Percentiles rank a stretch among this genome's conserved stretches.
Evolutionary conservation across 148 eudicot species (phyloP).

Genomic region (Agrostemma githago): DNA sequence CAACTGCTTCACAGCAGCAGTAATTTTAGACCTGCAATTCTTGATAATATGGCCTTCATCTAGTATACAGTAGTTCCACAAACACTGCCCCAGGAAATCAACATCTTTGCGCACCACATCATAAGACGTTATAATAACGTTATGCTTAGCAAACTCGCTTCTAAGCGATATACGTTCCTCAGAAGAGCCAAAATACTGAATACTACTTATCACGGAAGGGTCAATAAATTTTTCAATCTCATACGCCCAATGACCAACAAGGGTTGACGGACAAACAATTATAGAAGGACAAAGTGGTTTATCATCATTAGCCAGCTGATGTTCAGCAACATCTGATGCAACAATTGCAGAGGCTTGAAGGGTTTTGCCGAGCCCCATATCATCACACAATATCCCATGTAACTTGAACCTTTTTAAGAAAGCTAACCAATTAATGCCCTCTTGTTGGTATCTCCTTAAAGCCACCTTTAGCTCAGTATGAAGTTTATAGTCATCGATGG

Average conservation of each 20-base stretch:
- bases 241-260: conserved; percentile 98
- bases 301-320: conserved; percentile 31
- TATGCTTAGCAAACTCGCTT: conserved; percentile 54
- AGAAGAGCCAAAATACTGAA: conserved; percentile 85
- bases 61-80: conserved; percentile 88
- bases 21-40: conserved; percentile 84
- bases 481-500: conserved; percentile 87
- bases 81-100: conserved; percentile 67
- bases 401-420: conserved; percentile 91
- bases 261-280: conserved; percentile 95
- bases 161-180: conserved; percentile 75
- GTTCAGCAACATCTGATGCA: conserved; percentile 94
- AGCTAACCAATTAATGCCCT: conserved; percentile 98
- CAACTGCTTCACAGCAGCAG: conserved; percentile 90
- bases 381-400: conserved; percentile 98
- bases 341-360: conserved; percentile 97
- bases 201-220: conserved; percentile 61
- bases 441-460: conserved; percentile 94
- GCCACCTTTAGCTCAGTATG: conserved; percentile 76
- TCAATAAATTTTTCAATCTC: conserved; percentile 98
- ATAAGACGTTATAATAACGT: conserved; percentile 84
- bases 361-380: conserved; percentile 99
- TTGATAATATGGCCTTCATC: conserved; percentile 97
- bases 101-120: conserved; percentile 96
- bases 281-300: conserved; percentile 56